Conservation (phyloP, 345 rosid genomes). For the Eucalyptus curtisii region DNA sequence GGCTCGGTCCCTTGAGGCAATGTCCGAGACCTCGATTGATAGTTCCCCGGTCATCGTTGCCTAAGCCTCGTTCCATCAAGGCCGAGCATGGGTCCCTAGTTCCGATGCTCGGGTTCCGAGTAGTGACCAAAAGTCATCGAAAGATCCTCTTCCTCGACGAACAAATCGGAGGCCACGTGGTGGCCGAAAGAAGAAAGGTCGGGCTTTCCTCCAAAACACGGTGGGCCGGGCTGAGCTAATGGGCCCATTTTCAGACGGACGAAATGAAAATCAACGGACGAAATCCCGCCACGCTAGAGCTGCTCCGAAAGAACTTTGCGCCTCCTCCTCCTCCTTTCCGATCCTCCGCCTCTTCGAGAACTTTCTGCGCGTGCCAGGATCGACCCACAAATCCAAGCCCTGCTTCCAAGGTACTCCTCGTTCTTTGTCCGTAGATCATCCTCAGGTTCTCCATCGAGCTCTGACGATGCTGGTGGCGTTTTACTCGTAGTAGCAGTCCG, state of each 20-base stretch:
- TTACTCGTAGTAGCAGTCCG: not conserved
- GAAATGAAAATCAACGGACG: not conserved
- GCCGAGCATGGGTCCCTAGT: not conserved
- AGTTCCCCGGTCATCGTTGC: not conserved
- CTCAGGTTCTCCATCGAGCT: not conserved
- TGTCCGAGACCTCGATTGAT: not conserved
- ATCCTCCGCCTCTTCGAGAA: not conserved
- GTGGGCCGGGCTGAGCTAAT: not conserved
- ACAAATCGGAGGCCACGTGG: not conserved
- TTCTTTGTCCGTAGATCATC: not conserved
- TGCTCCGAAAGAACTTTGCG: not conserved
- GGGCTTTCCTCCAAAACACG: not conserved
- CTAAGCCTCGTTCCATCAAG: not conserved
- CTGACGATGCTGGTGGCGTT: not conserved
- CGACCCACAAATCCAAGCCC: not conserved
- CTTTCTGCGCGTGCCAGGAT: not conserved
- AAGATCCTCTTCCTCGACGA: not conserved
- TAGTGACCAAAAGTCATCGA: not conserved
- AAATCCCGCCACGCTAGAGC: not conserved
- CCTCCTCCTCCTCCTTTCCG: not conserved
- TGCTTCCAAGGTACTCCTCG: not conserved
- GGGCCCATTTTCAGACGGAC: not conserved
- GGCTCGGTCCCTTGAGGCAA: not conserved
- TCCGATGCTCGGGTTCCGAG: not conserved
- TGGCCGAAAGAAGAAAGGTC: not conserved